phyloP scores from a whole-genome alignment of 2,329 filamentous ascomycete species.

The Fusarium circinatum region DNA sequence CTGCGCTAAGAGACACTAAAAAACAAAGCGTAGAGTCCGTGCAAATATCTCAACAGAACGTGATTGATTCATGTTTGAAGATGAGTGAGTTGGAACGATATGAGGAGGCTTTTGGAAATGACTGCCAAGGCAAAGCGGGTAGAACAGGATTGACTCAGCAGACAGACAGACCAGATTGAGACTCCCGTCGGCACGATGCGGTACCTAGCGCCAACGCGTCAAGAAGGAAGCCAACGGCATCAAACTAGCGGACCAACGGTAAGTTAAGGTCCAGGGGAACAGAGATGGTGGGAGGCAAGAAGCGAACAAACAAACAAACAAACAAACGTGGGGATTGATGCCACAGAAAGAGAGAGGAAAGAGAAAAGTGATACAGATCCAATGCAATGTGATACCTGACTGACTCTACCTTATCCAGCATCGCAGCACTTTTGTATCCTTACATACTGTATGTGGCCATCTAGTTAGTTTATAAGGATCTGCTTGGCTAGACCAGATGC shows the following conservation, averaged over 20 bases:
- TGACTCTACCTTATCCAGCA: neutral
- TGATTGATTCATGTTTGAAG: neutral
- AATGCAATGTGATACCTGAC: neutral
- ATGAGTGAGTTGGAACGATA: neutral
- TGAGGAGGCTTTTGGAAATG: neutral
- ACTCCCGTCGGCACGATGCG: neutral
- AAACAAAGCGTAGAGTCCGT: neutral
- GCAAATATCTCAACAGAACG: neutral
- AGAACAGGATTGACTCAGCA: neutral
- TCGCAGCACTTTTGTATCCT: neutral
- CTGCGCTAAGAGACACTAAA: neutral
- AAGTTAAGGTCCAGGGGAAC: slow-evolving; percentile 7
- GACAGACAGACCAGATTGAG: neutral
- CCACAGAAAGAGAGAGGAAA: neutral
- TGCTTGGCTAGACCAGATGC: neutral
- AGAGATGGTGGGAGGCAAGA: slow-evolving; percentile 20
- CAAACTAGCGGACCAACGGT: slow-evolving; percentile 2
- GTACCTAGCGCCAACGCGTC: neutral
- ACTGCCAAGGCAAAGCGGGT: neutral
- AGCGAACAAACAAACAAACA: neutral
- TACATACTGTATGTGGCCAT: neutral
- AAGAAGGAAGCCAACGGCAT: neutral
- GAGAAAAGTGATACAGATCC: slow-evolving; percentile 1
- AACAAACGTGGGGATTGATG: slow-evolving; percentile 5
- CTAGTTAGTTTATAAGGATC: neutral